Evolutionary conservation across 441 rosid genomes (phyloP), one percentile per base, ranked within the genome.

Genomic region (Adansonia rubrostipa): DNA sequence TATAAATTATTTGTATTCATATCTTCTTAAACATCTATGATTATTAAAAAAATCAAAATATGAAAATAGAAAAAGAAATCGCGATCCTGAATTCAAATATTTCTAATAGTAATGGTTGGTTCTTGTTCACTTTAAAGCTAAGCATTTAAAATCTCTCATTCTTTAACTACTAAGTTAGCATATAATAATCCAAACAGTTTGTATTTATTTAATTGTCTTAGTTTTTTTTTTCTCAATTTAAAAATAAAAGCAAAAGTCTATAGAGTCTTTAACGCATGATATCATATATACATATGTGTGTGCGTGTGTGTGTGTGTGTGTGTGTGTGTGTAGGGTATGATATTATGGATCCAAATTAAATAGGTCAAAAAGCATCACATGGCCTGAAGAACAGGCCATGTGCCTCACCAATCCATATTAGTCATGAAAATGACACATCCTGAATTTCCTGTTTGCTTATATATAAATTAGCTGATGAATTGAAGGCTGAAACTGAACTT

Each of bases 361-460:
- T 11, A 9, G 47, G 68, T 57, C 7, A 66, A 44, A 54, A 10
- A 57, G 57, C 75, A 77, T 76, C 83, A 76, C 83, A 71, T 47
- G 47, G 77, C 10, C 28, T 77, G 47, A 73, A 57, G 71, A 66
- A 61, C 42, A 62, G 28, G 22, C 78, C 78, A 81, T 77, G 83
- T 81, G 83, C 78, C 24, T 1, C 4, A 28, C 70, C 66, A 13
- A n/a, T 7, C 7, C 45, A 36, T 56, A 68, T 20, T 9, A 50
- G 7, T 51, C 48, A 6, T 62, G 57, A 62, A 60, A 65, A 57
- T 36, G 79, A 76, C 77, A 17, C 44, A 0, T 36, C 69, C 74
- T 5, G 0, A 3, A 6, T 14, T 9, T 9, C 33, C 45, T 51
- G 2, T 13, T 40, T 22, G 28, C 72, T 67, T 24, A 24, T 24